phyloP scores from a whole-genome alignment of 2,329 filamentous ascomycete genomes.

The Rutstroemia sp. region DNA sequence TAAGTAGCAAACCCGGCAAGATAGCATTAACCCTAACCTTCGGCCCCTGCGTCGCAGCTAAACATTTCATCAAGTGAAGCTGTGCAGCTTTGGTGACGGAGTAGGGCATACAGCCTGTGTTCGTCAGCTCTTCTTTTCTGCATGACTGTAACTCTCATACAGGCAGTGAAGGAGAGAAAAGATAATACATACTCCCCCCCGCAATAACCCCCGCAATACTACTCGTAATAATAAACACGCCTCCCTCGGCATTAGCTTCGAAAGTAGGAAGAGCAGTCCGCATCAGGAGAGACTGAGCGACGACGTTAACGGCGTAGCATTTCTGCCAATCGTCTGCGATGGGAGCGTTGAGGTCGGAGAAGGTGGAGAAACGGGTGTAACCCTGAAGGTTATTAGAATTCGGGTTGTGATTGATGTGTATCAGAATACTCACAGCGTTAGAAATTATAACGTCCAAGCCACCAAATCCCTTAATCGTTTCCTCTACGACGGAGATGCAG shows the following conservation, averaged over 20 bases:
- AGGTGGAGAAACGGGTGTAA: slow-evolving; percentile 26
- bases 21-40: slow-evolving; percentile 60
- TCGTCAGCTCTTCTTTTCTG: not conserved
- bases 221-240: slow-evolving; percentile 55
- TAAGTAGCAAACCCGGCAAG: slow-evolving; percentile 55
- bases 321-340: slow-evolving; percentile 21
- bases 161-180: not conserved
- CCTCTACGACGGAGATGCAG: slow-evolving; percentile 44
- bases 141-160: no score
- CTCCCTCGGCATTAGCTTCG: slow-evolving; percentile 53
- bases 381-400: slow-evolving; percentile 11
- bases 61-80: slow-evolving; percentile 57
- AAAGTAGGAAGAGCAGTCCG: slow-evolving; percentile 51
- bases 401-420: not conserved
- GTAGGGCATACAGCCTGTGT: slow-evolving; percentile 15
- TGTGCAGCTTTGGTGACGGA: slow-evolving; percentile 39
- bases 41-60: slow-evolving; percentile 53
- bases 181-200: slow-evolving; percentile 5
- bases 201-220: slow-evolving; percentile 45
- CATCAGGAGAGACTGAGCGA: slow-evolving; percentile 45
- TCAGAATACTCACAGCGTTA: slow-evolving; percentile 45
- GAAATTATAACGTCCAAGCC: slow-evolving; percentile 59
- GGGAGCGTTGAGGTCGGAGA: slow-evolving; percentile 19
- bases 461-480: slow-evolving; percentile 47
- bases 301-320: slow-evolving; percentile 57